A percentile compares a stretch with the other conserved stretches of the same genome.
Evolutionary conservation across 83 land plant species (phyloP).

Genomic region (Isoetes engelmannii): DNA sequence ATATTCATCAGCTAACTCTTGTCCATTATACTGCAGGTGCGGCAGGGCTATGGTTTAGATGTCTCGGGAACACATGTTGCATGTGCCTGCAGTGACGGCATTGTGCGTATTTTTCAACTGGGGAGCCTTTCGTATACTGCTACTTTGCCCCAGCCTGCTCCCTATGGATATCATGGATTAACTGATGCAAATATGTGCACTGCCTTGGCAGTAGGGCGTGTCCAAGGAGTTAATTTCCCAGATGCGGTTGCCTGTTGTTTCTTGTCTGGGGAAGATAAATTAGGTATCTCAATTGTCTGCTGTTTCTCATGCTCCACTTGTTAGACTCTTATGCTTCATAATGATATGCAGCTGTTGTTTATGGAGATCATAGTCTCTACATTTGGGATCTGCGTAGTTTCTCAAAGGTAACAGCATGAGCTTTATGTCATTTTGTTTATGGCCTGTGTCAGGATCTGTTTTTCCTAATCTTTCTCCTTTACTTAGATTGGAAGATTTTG

Average conservation of each 20-base stretch:
- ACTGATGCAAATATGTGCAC: constrained; percentile 22
- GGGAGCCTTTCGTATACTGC: constrained; percentile 44
- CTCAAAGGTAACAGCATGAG: constrained; percentile 34
- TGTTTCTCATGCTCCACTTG: neutral
- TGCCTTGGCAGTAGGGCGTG: constrained; percentile 13
- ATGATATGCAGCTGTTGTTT: constrained; percentile 53
- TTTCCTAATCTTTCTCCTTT: neutral
- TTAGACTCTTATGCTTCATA: constrained; percentile 5
- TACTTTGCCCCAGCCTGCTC: constrained; percentile 42
- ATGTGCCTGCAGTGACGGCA: constrained; percentile 67
- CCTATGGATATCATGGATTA: constrained; percentile 32
- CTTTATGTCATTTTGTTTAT: neutral
- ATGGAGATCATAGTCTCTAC: constrained; percentile 64
- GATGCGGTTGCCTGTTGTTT: constrained; percentile 74
- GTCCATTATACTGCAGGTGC: constrained; percentile 37
- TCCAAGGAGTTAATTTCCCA: constrained; percentile 33
- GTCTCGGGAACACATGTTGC: constrained; percentile 49
- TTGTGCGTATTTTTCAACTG: constrained; percentile 46
- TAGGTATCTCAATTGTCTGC: constrained; percentile 30
- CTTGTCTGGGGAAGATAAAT: constrained; percentile 32
- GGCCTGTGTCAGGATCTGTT: neutral
- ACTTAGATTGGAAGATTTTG: constrained; percentile 44
- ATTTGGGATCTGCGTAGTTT: constrained; percentile 55
- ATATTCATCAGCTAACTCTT: too few species aligned
- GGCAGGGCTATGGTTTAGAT: constrained; percentile 45